Conservation (phyloP, 2,329 filamentous ascomycete genomes). For the Colletotrichum simmondsii region DNA sequence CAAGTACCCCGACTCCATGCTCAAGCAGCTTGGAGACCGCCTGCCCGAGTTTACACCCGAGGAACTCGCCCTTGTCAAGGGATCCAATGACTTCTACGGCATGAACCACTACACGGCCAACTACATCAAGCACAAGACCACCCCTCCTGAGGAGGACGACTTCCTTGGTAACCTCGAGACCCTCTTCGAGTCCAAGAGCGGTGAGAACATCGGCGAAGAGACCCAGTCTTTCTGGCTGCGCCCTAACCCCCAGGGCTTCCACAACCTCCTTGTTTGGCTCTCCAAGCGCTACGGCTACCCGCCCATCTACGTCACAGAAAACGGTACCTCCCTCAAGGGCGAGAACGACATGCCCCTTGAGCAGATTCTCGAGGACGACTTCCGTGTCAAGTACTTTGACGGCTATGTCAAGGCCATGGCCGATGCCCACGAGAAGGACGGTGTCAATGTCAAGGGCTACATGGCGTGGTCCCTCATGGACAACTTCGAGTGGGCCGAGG, state of each 20-base stretch:
- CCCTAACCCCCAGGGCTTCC: slow-evolving; percentile 80
- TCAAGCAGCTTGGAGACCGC: slow-evolving; percentile 80
- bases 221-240: slow-evolving; percentile 86
- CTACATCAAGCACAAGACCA: slow-evolving; percentile 80
- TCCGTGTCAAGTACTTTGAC: slow-evolving; percentile 82
- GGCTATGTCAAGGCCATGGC: slow-evolving; percentile 83
- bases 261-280: slow-evolving; percentile 80
- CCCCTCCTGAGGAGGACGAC: slow-evolving; percentile 71
- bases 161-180: slow-evolving; percentile 81
- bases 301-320: slow-evolving; percentile 89
- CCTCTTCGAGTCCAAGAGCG: slow-evolving; percentile 76
- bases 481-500: slow-evolving; percentile 94
- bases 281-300: slow-evolving; percentile 80
- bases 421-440: slow-evolving; percentile 75
- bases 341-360: slow-evolving; percentile 81
- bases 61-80: slow-evolving; percentile 78
- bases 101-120: slow-evolving; percentile 96
- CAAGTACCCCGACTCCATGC: slow-evolving; percentile 86
- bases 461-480: slow-evolving; percentile 91
- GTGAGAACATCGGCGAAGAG: slow-evolving; percentile 81
- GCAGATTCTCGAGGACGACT: slow-evolving; percentile 82
- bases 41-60: slow-evolving; percentile 80
- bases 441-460: slow-evolving; percentile 83
- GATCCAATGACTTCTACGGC: slow-evolving; percentile 93
- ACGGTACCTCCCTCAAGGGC: slow-evolving; percentile 84